phyloP scores from a whole-genome alignment of 2,329 filamentous ascomycete species.

The Volutella citrinella region DNA sequence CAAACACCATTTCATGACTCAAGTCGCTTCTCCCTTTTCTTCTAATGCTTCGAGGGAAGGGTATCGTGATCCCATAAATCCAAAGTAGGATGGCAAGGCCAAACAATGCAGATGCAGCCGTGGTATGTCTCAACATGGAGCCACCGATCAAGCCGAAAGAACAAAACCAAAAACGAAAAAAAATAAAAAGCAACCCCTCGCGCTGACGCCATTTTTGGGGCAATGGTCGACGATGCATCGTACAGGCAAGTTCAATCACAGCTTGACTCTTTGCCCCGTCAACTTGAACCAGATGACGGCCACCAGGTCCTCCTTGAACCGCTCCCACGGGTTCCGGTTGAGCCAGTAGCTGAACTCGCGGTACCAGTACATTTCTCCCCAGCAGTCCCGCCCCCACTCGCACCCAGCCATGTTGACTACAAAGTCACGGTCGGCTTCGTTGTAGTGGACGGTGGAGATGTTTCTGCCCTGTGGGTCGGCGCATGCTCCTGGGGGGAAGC shows the following conservation, averaged over 20 bases:
- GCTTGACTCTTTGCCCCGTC: slow-evolving; percentile 58
- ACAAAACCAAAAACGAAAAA: too few relatives aligned
- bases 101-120: too few relatives aligned
- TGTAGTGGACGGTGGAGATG: slow-evolving; percentile 80
- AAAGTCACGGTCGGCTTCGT: slow-evolving; percentile 82
- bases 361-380: slow-evolving; percentile 96
- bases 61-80: too few relatives aligned
- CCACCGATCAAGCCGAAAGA: too few relatives aligned
- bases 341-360: slow-evolving; percentile 86
- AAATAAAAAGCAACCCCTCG: too few relatives aligned
- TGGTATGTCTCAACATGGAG: too few relatives aligned
- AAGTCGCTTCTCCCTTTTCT: too few relatives aligned
- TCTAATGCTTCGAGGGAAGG: too few relatives aligned
- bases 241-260: too few relatives aligned
- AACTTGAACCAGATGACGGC: slow-evolving; percentile 61
- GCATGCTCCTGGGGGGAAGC: slow-evolving; percentile 88
- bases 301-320: slow-evolving; percentile 65
- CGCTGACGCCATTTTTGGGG: slow-evolving; percentile 8
- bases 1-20: too few relatives aligned
- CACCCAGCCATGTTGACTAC: slow-evolving; percentile 98
- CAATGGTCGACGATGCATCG: too few relatives aligned
- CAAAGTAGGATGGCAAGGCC: too few relatives aligned
- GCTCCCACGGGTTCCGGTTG: slow-evolving; percentile 80
- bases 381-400: slow-evolving; percentile 95
- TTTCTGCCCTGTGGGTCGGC: slow-evolving; percentile 63